phyloP scores from a whole-genome alignment of 768 basidiomycete genomes.

The Rhodocollybia butyracea region DNA sequence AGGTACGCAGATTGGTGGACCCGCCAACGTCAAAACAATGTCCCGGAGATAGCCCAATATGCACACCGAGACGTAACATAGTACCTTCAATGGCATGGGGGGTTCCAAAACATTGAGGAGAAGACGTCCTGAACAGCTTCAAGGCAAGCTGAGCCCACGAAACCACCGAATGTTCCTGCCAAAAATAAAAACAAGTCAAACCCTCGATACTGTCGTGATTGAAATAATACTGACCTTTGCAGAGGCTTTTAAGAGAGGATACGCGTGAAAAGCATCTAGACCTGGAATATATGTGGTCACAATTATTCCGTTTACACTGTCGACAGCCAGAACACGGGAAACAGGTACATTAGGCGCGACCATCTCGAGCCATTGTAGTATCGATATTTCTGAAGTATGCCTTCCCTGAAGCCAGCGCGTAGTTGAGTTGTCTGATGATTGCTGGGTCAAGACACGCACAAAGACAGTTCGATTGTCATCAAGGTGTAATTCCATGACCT shows the following conservation, averaged over 20 bases:
- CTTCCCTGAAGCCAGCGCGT: neutral
- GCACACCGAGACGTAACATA: neutral
- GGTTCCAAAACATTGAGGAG: neutral
- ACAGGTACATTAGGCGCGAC: neutral
- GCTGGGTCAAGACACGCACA: neutral
- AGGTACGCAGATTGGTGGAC: neutral
- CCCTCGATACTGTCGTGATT: too few species aligned
- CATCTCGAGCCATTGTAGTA: neutral
- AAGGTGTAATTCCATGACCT: neutral
- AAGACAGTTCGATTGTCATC: neutral
- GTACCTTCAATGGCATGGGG: neutral
- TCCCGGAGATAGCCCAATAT: neutral
- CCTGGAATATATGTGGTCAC: neutral
- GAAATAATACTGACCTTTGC: neutral
- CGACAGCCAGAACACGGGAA: neutral
- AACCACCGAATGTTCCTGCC: neutral
- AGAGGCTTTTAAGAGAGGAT: neutral
- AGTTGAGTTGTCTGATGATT: neutral
- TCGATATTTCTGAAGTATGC: neutral
- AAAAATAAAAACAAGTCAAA: too few species aligned
- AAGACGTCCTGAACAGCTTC: neutral
- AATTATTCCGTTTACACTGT: neutral
- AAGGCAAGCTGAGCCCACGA: neutral
- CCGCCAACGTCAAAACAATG: neutral
- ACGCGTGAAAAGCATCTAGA: neutral